Conservation (phyloP, 2,329 filamentous ascomycete species). For the Monosporascus sp. region DNA sequence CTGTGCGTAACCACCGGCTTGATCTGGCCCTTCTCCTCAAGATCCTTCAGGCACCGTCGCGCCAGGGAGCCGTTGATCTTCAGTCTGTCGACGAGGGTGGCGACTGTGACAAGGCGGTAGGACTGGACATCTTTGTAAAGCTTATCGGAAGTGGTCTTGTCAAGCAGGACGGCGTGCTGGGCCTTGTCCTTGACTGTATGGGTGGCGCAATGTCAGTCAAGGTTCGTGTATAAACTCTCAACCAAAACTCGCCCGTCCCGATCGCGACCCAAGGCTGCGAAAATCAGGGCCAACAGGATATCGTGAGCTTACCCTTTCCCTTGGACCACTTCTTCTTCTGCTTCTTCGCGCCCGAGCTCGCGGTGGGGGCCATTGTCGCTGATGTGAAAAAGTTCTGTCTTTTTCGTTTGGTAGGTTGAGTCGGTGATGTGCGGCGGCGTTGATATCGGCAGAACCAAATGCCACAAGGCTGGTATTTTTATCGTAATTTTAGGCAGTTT, state of each 20-base stretch:
- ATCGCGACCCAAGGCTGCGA: background rate
- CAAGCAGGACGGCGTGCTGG: conserved; percentile 97
- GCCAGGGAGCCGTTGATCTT: conserved; percentile 99
- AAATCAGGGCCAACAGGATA: background rate
- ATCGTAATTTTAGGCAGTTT: background rate
- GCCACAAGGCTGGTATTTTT: background rate
- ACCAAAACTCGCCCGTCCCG: background rate
- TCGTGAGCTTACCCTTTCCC: conserved; percentile 61
- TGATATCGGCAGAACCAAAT: background rate
- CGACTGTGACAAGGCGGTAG: conserved; percentile 98
- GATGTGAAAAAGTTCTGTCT: conserved; percentile 24
- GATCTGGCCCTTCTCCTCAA: conserved; percentile 98
- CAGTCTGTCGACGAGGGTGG: conserved; percentile 96
- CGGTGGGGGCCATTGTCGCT: conserved; percentile 39
- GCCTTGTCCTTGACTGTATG: conserved; percentile 96
- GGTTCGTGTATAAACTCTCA: background rate
- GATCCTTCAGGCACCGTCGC: conserved; percentile 79
- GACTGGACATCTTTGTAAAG: conserved; percentile 99
- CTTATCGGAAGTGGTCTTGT: conserved; percentile 96
- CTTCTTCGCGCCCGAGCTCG: conserved; percentile 63
- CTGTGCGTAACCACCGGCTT: conserved; percentile 96
- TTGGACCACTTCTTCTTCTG: conserved; percentile 75
- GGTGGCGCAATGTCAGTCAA: conserved; percentile 14
- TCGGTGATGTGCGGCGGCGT: conserved; percentile 16
- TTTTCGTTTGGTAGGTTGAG: conserved; percentile 26